phyloP scores from a whole-genome alignment of 2,329 filamentous ascomycete species.

The Bipolaris victoriae region DNA sequence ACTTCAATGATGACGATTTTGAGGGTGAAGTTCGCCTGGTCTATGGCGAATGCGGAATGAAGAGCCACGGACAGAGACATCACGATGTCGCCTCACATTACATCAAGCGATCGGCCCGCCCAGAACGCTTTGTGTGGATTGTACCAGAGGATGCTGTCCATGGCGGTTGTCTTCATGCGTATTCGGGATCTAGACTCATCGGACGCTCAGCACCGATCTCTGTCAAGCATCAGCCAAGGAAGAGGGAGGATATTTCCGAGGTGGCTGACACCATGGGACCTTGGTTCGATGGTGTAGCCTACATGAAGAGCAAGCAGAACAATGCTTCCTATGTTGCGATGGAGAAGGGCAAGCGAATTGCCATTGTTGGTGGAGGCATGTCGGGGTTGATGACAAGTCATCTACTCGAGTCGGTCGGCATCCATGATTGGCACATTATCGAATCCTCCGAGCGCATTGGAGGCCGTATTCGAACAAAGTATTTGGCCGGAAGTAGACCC shows the following conservation, averaged over 20 bases:
- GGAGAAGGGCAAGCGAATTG: conserved; percentile 65
- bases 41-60: conserved; percentile 55
- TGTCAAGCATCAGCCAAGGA: conserved; percentile 45
- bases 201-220: conserved; percentile 52
- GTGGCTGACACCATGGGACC: conserved; percentile 64
- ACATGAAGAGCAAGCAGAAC: conserved; percentile 62
- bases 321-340: conserved; percentile 59
- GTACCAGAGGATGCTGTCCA: conserved; percentile 50
- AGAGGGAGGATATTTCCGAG: conserved; percentile 50
- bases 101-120: conserved; percentile 43
- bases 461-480: conserved; percentile 68
- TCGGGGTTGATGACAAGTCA: conserved; percentile 65
- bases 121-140: conserved; percentile 58
- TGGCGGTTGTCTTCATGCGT: conserved; percentile 55
- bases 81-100: conserved; percentile 53
- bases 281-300: conserved; percentile 70
- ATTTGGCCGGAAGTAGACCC: conserved; percentile 63
- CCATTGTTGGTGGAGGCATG: conserved; percentile 71
- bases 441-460: conserved; percentile 67
- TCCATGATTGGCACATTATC: conserved; percentile 66
- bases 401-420: conserved; percentile 59
- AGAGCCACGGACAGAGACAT: conserved; percentile 46
- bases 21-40: conserved; percentile 54
- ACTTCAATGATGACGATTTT: conserved; percentile 48
- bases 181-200: conserved; percentile 48